Conservation (phyloP, 805 yeast genomes). For the Wickerhamiella dianesei region DNA sequence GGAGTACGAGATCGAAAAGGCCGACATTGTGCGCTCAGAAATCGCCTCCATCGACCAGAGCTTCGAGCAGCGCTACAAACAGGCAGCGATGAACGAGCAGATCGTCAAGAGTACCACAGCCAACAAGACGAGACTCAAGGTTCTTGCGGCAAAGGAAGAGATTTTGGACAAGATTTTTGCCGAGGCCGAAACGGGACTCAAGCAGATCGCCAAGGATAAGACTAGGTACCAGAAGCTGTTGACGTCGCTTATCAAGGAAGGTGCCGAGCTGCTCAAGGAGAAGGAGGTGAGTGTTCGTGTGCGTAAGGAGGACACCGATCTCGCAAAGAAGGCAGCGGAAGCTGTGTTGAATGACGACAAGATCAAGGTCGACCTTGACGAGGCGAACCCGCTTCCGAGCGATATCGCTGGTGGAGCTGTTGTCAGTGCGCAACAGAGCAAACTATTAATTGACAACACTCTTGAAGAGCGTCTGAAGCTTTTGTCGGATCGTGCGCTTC, state of each 20-base stretch:
- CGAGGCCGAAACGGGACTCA: slow-evolving; percentile 50
- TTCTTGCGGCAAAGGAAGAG: slow-evolving; percentile 73
- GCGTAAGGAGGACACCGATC: slow-evolving; percentile 47
- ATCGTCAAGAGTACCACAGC: slow-evolving; percentile 90
- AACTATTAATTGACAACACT: slow-evolving; percentile 83
- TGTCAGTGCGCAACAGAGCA: slow-evolving; percentile 55
- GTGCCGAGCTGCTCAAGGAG: slow-evolving; percentile 54
- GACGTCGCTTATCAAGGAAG: slow-evolving; percentile 67
- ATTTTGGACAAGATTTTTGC: slow-evolving; percentile 63
- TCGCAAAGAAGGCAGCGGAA: slow-evolving; percentile 47
- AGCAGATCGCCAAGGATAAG: slow-evolving; percentile 40
- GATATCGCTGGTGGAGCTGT: slow-evolving; percentile 77
- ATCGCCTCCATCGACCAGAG: slow-evolving; percentile 72
- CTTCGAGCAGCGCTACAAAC: slow-evolving; percentile 74
- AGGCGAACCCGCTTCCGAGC: slow-evolving; percentile 40
- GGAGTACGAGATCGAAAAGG: slow-evolving; percentile 96
- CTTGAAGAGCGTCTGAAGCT: slow-evolving; percentile 84
- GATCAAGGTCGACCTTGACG: slow-evolving; percentile 44
- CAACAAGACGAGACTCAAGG: slow-evolving; percentile 87
- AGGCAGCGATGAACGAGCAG: slow-evolving; percentile 85
- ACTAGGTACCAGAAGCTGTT: slow-evolving; percentile 54
- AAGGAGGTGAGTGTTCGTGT: slow-evolving; percentile 46
- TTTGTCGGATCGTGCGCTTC: slow-evolving; percentile 72
- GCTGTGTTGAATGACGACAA: slow-evolving; percentile 53
- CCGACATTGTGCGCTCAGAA: slow-evolving; percentile 85